A percentile compares a stretch with the other conserved stretches of the same genome.
Conservation (phyloP, 352 stramenopile genomes). For the Phytophthora sojae region DNA sequence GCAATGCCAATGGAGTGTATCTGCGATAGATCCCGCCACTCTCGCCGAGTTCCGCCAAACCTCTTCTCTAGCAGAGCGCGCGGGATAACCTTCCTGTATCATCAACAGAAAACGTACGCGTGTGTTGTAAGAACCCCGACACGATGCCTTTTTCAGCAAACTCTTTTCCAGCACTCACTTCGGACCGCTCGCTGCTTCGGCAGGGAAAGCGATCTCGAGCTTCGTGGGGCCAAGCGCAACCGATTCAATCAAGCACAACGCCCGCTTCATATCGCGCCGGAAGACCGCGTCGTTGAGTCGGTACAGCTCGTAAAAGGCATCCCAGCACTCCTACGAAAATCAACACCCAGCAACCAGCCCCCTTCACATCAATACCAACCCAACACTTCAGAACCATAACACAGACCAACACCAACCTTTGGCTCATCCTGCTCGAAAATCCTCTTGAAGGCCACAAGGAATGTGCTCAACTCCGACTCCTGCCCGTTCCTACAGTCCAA, state of each 20-base stretch:
- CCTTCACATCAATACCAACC: not conserved
- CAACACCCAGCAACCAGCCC: not conserved
- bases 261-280: slow-evolving; percentile 75
- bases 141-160: not conserved
- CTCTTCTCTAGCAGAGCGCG: slow-evolving; percentile 43
- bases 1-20: slow-evolving; percentile 35
- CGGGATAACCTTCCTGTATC: slow-evolving; percentile 32
- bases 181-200: slow-evolving; percentile 1
- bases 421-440: slow-evolving; percentile 72
- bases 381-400: not conserved
- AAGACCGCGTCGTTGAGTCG: slow-evolving; percentile 55
- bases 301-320: slow-evolving; percentile 52
- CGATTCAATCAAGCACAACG: slow-evolving; percentile 59
- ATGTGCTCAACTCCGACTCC: slow-evolving; percentile 45
- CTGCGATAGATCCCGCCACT: slow-evolving; percentile 50
- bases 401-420: slow-evolving; percentile 46
- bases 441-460: slow-evolving; percentile 53
- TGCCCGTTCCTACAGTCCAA: slow-evolving; percentile 21
- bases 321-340: slow-evolving; percentile 54
- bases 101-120: not conserved
- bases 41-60: slow-evolving; percentile 33
- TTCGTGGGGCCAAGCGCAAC: slow-evolving; percentile 56
- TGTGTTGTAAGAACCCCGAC: not conserved
- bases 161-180: slow-evolving; percentile 8
- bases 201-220: slow-evolving; percentile 60